Conservation (phyloP, 768 basidiomycete species). For the Hypsizygus marmoreus region DNA sequence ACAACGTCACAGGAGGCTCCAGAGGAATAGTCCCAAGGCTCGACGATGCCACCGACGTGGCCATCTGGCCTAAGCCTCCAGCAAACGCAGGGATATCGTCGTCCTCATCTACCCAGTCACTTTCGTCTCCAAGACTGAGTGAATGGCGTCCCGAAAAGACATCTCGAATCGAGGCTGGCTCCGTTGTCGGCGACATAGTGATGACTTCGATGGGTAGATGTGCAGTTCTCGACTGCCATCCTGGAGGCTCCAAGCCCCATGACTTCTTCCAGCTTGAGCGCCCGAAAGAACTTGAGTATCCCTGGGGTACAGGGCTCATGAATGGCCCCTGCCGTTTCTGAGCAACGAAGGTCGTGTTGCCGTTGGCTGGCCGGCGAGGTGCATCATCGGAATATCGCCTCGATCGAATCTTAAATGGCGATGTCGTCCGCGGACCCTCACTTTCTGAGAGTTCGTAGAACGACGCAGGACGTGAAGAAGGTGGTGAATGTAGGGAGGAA, state of each 20-base stretch:
- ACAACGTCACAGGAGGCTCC: conserved; percentile 46
- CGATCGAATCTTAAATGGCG: conserved; percentile 59
- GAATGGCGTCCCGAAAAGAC: conserved; percentile 77
- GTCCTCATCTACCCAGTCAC: conserved; percentile 89
- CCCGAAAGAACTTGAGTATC: conserved; percentile 47
- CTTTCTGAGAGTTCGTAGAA: conserved; percentile 75
- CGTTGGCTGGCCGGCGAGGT: conserved; percentile 36
- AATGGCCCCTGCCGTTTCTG: conserved; percentile 82
- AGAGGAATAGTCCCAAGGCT: conserved; percentile 24
- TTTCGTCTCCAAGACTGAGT: conserved; percentile 68
- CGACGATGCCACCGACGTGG: conserved; percentile 31
- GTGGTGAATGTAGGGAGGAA: conserved; percentile 75
- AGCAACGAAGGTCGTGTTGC: conserved; percentile 70
- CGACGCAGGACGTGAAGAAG: conserved; percentile 77
- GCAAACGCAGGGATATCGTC: conserved; percentile 74
- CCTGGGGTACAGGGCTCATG: conserved; percentile 49
- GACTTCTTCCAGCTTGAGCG: conserved; percentile 87
- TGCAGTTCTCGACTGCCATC: conserved; percentile 71
- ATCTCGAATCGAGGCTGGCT: conserved; percentile 62
- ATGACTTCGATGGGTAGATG: conserved; percentile 79
- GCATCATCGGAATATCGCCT: conserved; percentile 51
- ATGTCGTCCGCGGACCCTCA: conserved; percentile 62
- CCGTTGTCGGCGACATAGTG: conserved; percentile 59
- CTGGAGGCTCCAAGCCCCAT: conserved; percentile 86
- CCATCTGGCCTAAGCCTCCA: conserved; percentile 76